phyloP scores from a whole-genome alignment of 2,329 filamentous ascomycete genomes.

The Magnaporthiopsis rhizophila region DNA sequence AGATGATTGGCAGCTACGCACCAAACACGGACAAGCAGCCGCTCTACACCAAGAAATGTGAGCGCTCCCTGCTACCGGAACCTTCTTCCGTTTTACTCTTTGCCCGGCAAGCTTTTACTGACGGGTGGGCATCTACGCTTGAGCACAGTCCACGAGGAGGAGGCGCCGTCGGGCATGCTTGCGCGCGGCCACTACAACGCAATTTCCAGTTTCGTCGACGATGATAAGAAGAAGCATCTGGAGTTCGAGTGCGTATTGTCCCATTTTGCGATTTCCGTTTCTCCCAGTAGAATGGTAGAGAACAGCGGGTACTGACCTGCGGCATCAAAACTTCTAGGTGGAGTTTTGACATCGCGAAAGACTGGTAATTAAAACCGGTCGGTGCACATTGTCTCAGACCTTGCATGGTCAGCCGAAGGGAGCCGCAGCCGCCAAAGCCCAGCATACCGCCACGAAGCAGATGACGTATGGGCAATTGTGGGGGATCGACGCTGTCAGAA shows the following conservation, averaged over 20 bases:
- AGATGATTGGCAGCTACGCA: conserved; percentile 97
- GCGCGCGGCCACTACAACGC: conserved; percentile 86
- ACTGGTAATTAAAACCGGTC: conserved; percentile 55
- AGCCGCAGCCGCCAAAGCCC: neutral
- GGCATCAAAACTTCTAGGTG: conserved; percentile 37
- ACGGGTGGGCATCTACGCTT: neutral
- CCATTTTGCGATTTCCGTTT: neutral
- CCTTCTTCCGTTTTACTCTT: neutral
- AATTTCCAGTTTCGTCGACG: conserved; percentile 84
- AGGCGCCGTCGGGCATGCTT: conserved; percentile 86
- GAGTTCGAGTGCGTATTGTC: conserved; percentile 55
- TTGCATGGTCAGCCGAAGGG: neutral
- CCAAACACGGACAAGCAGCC: conserved; percentile 86
- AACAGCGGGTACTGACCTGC: neutral
- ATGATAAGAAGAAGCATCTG: conserved; percentile 85
- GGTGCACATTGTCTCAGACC: neutral
- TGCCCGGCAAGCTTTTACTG: neutral
- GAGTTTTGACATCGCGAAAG: conserved; percentile 94
- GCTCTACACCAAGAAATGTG: conserved; percentile 86
- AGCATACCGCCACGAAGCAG: neutral
- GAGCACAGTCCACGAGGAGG: conserved; percentile 71
- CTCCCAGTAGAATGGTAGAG: neutral
- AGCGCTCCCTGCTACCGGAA: conserved; percentile 28
- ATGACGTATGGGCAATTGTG: neutral
- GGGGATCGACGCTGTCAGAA: neutral